These are phyloP conservation scores for Fusarium sulawesiense DNA, from an alignment of 2,329 filamentous ascomycete species.

Conservation along the genomic window DNA sequence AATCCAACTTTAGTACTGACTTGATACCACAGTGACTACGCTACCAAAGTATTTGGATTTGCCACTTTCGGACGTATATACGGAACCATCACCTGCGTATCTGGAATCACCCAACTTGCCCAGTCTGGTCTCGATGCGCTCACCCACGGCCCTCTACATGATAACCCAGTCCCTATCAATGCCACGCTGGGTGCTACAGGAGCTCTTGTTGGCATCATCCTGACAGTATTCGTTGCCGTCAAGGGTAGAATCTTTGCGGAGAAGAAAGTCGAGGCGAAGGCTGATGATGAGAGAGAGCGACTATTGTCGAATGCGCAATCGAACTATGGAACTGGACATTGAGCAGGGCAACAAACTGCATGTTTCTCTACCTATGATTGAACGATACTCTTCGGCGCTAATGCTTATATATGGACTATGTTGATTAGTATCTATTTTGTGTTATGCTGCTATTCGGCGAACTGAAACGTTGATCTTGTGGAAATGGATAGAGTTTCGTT, in stretches of 20 bases:
- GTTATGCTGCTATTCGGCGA: not conserved
- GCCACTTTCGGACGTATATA: conserved; percentile 85
- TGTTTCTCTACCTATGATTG: not conserved
- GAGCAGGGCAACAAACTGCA: not conserved
- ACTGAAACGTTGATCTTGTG: not conserved
- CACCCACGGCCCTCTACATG: conserved; percentile 55
- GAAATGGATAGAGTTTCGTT: not conserved
- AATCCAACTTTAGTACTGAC: too few relatives aligned
- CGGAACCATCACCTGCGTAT: conserved; percentile 78
- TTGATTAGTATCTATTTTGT: not conserved
- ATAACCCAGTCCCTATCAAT: conserved; percentile 25
- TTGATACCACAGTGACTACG: conserved; percentile 75
- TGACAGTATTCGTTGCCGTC: conserved; percentile 19
- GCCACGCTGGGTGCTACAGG: conserved; percentile 7
- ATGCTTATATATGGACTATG: not conserved
- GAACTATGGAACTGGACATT: conserved; percentile 14
- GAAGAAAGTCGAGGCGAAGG: conserved; percentile 29
- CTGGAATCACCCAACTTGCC: conserved; percentile 76
- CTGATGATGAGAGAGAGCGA: conserved; percentile 25
- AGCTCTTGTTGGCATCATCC: not conserved
- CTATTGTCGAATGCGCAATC: conserved; percentile 20
- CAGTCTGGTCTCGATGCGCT: conserved; percentile 77
- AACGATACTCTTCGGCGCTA: not conserved
- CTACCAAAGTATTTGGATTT: conserved; percentile 84
- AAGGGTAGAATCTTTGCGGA: conserved; percentile 28